Evolutionary conservation across 2,329 filamentous ascomycete genomes (phyloP).

Genomic region (Monilinia vaccinii-corymbosi): DNA sequence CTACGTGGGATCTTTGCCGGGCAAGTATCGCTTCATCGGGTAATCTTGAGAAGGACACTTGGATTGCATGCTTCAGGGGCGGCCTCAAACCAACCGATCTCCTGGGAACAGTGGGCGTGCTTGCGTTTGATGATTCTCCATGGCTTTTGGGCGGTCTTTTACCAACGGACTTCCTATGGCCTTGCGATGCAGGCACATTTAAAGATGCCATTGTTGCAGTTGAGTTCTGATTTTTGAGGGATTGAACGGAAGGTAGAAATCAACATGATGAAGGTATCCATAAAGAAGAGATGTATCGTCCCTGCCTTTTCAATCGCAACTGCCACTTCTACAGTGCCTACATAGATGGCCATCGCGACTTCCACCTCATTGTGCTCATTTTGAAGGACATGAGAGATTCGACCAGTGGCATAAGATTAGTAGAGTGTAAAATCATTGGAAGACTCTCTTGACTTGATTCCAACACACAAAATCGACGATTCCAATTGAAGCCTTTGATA

Average conservation of each 20-base stretch:
- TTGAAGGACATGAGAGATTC: background rate
- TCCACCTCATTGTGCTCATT: background rate
- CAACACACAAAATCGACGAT: background rate
- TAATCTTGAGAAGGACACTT: background rate
- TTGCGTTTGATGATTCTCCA: background rate
- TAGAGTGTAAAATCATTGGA: background rate
- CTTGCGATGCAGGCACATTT: background rate
- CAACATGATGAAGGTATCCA: background rate
- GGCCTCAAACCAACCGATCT: background rate
- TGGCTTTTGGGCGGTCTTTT: background rate
- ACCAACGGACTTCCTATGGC: background rate
- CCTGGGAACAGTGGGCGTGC: background rate
- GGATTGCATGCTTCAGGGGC: background rate
- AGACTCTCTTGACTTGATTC: background rate
- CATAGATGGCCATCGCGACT: background rate
- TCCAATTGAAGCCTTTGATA: background rate
- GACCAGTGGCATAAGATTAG: too few relatives aligned
- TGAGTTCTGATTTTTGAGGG: background rate
- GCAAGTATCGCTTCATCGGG: background rate
- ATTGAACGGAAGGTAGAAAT: background rate
- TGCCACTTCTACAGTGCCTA: background rate
- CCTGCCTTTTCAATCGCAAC: background rate
- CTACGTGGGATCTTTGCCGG: background rate
- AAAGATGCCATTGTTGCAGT: background rate
- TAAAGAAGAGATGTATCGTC: background rate